phyloP scores from a whole-genome alignment of 768 basidiomycete genomes.

The Termitomyces sp. region DNA sequence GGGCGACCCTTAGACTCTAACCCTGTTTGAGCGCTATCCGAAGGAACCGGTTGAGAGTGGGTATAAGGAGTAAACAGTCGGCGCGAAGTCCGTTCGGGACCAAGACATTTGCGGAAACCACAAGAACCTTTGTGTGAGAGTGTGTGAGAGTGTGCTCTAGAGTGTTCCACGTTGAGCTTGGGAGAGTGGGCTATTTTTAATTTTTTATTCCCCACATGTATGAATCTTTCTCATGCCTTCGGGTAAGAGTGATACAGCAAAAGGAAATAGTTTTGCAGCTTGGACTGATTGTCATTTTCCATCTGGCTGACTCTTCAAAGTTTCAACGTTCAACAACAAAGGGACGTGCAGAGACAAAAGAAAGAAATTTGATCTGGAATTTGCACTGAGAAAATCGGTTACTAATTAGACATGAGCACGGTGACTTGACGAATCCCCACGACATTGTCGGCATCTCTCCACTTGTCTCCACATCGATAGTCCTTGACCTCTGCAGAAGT shows the following conservation, averaged over 20 bases:
- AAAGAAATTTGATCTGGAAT: background rate
- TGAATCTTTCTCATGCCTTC: background rate
- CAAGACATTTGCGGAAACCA: conserved; percentile 7
- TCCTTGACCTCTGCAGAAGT: background rate
- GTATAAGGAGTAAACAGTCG: background rate
- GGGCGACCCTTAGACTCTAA: background rate
- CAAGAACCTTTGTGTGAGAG: conserved; percentile 10
- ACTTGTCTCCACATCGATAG: background rate
- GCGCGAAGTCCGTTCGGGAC: background rate
- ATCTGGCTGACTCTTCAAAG: background rate
- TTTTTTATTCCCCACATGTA: background rate
- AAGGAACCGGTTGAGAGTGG: conserved; percentile 7
- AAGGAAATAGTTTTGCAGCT: background rate
- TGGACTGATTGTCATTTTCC: background rate
- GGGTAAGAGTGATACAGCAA: background rate
- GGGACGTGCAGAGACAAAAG: background rate
- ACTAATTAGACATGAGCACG: conserved; percentile 12
- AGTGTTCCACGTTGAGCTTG: conserved; percentile 4
- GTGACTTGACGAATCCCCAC: conserved; percentile 20
- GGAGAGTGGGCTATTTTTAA: conserved; percentile 4
- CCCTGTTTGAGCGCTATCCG: conserved; percentile 12
- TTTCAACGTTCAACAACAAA: too few species aligned
- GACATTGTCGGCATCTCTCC: conserved; percentile 3
- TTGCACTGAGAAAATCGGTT: background rate
- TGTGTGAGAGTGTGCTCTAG: conserved; percentile 1